Evolutionary conservation across 331 rosid genomes (phyloP), one percentile per base, ranked within the genome.

Genomic region (Quercus lobata): DNA sequence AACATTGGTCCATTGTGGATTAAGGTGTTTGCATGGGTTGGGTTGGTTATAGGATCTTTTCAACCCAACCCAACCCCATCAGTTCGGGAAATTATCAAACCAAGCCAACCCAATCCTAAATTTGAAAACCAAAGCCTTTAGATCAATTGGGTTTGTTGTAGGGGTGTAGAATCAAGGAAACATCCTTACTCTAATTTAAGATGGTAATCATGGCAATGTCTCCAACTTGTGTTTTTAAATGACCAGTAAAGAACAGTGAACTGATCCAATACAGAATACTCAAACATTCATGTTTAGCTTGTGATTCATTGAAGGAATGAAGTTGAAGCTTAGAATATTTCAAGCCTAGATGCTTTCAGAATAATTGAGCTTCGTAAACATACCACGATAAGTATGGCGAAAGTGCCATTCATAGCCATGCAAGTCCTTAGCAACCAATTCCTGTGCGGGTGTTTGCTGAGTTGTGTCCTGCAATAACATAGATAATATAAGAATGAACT

Each of bases 361-460:
- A 4, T 10, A 66, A 34, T 32, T 66, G 55, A 30, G 63, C 69
- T 61, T 27, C 46, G 61, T 21, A 55, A 71, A 78, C 49, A 76
- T 84, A 93, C 97, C 93, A 2, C 91, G 88, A 76, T 41, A 91
- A 68, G 86, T 88, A 75, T 91, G 97, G 1, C 94, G 90, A 82
- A 91, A 88, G 75, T 54, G 83, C 97, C 97, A 93, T n/a, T 87
- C 75, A 61, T 21, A 49, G 24, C 93, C 97, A 54, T 91, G 92
- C 91, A 93, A 24, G 89, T 93, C 97, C 75, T 76, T 87, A 10
- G 84, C 88, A 55, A 82, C 86, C 54, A 93, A 78, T 37, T 87
- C 94, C 69, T 89, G 92, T n/a, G 75, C 65, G 7, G 97, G 94
- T 69, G 90, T 76, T 56, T 80, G 74, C 66, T 74, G 90, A 27